A percentile compares a stretch with the other conserved stretches of the same genome.
phyloP scores from a whole-genome alignment of 2,329 filamentous ascomycete genomes.

The Talaromyces sp. region DNA sequence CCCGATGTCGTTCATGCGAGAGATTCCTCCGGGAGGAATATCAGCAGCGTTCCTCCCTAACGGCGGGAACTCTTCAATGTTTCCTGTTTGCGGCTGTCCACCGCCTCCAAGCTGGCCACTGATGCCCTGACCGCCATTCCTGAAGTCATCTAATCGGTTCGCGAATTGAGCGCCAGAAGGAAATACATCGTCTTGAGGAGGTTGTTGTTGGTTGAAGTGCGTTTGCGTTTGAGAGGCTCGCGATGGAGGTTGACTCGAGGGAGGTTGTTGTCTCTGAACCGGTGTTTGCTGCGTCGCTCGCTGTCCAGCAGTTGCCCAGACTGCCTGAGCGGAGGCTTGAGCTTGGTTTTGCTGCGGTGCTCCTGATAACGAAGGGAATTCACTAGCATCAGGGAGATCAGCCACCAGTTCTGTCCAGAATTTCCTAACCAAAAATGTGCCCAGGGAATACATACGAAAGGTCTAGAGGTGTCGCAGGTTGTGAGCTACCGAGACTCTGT shows the following conservation, averaged over 20 bases:
- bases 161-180: conserved; percentile 48
- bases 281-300: conserved; percentile 50
- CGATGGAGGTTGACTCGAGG: conserved; percentile 39
- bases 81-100: conserved; percentile 51
- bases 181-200: conserved; percentile 44
- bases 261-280: conserved; percentile 48
- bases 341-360: conserved; percentile 51
- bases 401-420: not conserved
- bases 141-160: conserved; percentile 50
- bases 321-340: conserved; percentile 48
- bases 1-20: conserved; percentile 43
- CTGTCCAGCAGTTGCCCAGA: conserved; percentile 55
- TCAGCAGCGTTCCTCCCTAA: conserved; percentile 45
- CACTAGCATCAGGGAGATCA: conserved; percentile 39
- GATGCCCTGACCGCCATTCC: conserved; percentile 52
- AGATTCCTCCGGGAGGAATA: conserved; percentile 11
- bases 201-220: conserved; percentile 41
- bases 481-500: conserved; percentile 51
- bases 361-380: conserved; percentile 58
- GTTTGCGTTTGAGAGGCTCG: conserved; percentile 37
- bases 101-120: conserved; percentile 48
- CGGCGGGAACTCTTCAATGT: conserved; percentile 59
- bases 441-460: conserved; percentile 47
- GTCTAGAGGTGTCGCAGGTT: conserved; percentile 51
- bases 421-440: not conserved